These are phyloP conservation scores for Candida xyloterini DNA, from an alignment of 805 yeast species.

Conservation along the genomic window DNA sequence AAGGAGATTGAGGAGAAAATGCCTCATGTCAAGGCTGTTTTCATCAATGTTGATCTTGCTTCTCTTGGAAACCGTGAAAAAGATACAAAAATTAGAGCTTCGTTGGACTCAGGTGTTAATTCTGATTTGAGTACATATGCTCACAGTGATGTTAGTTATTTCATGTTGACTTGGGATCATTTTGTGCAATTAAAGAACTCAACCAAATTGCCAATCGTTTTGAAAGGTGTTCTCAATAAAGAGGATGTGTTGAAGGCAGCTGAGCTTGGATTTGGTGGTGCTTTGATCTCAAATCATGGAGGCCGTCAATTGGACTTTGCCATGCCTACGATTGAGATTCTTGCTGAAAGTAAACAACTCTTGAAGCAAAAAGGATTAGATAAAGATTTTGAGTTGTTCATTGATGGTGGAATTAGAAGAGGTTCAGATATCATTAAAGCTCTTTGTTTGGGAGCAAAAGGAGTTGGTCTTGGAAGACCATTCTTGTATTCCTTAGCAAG, in stretches of 20 bases:
- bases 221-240: slow-evolving; percentile 62
- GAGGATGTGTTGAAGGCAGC: slow-evolving; percentile 62
- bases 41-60: slow-evolving; percentile 86
- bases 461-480: slow-evolving; percentile 72
- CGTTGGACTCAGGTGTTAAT: slow-evolving; percentile 40
- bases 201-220: slow-evolving; percentile 44
- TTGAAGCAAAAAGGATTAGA: slow-evolving; percentile 41
- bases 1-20: slow-evolving; percentile 31
- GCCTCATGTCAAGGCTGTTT: slow-evolving; percentile 65
- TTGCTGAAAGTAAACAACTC: slow-evolving; percentile 51
- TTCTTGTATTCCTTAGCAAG: slow-evolving; percentile 75
- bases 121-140: slow-evolving; percentile 14
- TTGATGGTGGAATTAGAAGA: slow-evolving; percentile 44
- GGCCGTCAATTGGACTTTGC: slow-evolving; percentile 68
- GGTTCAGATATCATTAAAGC: slow-evolving; percentile 43
- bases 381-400: slow-evolving; percentile 36
- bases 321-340: slow-evolving; percentile 57
- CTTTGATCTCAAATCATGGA: slow-evolving; percentile 69
- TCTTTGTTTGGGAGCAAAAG: slow-evolving; percentile 41
- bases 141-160: slow-evolving; percentile 10
- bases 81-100: slow-evolving; percentile 68
- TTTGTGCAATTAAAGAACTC: slow-evolving; percentile 46
- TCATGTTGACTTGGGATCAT: slow-evolving; percentile 53
- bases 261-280: slow-evolving; percentile 56
- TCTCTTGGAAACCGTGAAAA: slow-evolving; percentile 83